These are phyloP conservation scores for Globisporangium solare DNA, from an alignment of 352 stramenopile genomes.

Conservation along the genomic window DNA sequence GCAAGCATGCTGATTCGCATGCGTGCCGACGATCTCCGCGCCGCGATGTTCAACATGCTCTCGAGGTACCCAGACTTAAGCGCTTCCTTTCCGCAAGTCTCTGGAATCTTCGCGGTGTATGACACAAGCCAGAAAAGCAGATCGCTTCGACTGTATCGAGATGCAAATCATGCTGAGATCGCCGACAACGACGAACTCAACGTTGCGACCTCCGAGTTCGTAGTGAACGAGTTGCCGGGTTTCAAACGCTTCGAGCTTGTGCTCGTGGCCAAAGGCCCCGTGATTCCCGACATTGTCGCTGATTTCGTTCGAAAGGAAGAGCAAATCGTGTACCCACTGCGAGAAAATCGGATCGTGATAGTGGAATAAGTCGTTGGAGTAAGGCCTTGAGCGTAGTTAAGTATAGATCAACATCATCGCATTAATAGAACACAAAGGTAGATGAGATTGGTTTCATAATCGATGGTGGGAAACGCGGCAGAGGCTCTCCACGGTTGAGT, in stretches of 20 bases:
- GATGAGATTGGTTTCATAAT: too few species aligned
- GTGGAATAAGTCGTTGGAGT: background rate
- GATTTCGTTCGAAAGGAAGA: constrained; percentile 1
- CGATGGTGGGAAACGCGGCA: too few species aligned
- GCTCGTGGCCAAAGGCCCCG: background rate
- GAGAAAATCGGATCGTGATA: constrained; percentile 1
- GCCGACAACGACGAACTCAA: background rate
- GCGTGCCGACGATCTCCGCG: background rate
- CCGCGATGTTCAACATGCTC: background rate
- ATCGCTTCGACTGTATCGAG: constrained; percentile 1
- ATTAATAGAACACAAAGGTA: too few species aligned
- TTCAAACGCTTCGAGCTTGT: background rate
- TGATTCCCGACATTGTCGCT: constrained; percentile 6
- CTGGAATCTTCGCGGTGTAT: constrained; percentile 1
- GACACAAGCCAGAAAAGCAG: background rate
- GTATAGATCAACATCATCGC: too few species aligned
- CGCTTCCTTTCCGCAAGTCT: constrained; percentile 5
- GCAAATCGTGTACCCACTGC: constrained; percentile 8
- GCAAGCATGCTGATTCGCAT: background rate
- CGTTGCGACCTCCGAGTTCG: background rate
- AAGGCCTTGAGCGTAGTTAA: too few species aligned
- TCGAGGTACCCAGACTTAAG: constrained; percentile 1
- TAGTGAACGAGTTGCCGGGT: background rate
- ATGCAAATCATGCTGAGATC: background rate
- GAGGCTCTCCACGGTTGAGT: too few species aligned